Evolutionary conservation across 2,329 filamentous ascomycete species (phyloP), one percentile per base, ranked within the genome.

Genomic region (Cordyceps javanica): DNA sequence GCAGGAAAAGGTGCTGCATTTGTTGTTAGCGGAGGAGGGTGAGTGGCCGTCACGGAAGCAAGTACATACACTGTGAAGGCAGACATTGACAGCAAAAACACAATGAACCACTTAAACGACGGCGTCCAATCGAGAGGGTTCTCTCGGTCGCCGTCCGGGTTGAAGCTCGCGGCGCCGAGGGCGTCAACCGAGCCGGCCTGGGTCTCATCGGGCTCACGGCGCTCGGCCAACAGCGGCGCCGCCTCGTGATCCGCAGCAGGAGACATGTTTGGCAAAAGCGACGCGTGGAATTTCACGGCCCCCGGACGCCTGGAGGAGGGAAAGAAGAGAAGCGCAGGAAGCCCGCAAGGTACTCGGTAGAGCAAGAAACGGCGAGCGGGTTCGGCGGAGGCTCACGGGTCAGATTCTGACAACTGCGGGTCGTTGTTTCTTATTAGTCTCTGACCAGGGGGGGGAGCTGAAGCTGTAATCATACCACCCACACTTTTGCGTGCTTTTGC

Each of bases 1-100:
- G 67, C 81, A 84, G 7, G 79, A 83, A 61, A 83, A 82, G 3
- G 81, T 82, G 4, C 80, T 82, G 55, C 5, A 23, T 5, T 25
- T 26, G 25, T 1, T 36, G n/a, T 39, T 23, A 50, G 21, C 11
- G 19, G 1, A 42, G 3, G 41, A 28, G 5, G 19, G 6, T 26
- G 19, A 21, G 23, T 11, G 46, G 21, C 16, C 11, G n/a, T 10
- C 8, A 14, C 16, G 32, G 49, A 6, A 28, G 13, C 8, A n/a
- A 52, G n/a, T 34, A 62, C 36, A 50, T 38, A 42, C 25, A 38
- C 16, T 32, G 26, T 55, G 14, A 54, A 42, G 13, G 59, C 50
- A 4, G 45, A 49, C 46, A 51, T 51, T 26, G 55, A 45, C 9
- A 58, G 55, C 38, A 58, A 44, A 23, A 55, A 55, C 11, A 59